These are phyloP conservation scores for Austroboletus novae-zelandiae DNA, from an alignment of 1,284 basidiomycete genomes.

Conservation along the genomic window DNA sequence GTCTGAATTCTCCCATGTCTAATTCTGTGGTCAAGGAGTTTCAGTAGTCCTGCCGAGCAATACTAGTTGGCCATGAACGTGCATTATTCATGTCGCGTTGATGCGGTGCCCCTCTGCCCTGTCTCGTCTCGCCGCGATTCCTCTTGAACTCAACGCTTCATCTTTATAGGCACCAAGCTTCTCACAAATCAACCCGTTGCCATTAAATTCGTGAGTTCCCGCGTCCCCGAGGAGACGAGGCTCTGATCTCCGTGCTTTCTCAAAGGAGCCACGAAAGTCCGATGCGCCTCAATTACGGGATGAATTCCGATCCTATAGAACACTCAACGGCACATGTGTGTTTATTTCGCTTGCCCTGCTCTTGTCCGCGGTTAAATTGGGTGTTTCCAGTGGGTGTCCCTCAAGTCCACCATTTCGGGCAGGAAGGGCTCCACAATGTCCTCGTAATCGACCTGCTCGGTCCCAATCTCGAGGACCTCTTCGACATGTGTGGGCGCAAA, in stretches of 20 bases:
- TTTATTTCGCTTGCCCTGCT: conserved; percentile 23
- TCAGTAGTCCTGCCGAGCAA: conserved; percentile 3
- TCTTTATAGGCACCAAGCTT: conserved; percentile 74
- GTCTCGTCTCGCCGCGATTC: conserved; percentile 4
- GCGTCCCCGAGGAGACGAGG: conserved; percentile 12
- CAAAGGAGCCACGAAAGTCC: conserved; percentile 94
- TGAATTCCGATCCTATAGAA: conserved; percentile 97
- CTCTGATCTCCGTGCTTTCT: conserved; percentile 15
- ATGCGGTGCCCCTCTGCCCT: conserved; percentile 2
- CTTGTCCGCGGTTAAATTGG: conserved; percentile 14
- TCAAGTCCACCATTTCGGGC: conserved; percentile 98
- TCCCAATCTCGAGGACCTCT: conserved; percentile 94
- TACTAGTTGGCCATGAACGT: conserved; percentile 4
- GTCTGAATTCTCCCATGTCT: conserved; percentile 11
- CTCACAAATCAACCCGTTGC: conserved; percentile 90
- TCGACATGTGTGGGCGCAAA: conserved; percentile 98
- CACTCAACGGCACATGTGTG: conserved; percentile 88
- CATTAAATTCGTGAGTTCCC: conserved; percentile 88
- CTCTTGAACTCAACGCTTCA: conserved; percentile 14
- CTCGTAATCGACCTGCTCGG: conserved; percentile 96
- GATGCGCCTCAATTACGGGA: conserved; percentile 97
- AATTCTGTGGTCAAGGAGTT: conserved; percentile 7
- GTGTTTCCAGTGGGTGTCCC: conserved; percentile 78
- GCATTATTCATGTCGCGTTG: conserved; percentile 5
- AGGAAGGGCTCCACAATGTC: conserved; percentile 97